A percentile compares a stretch with the other conserved stretches of the same genome.
Evolutionary conservation across 129 eudicot species (phyloP).

Genomic region (Solidago caesia): DNA sequence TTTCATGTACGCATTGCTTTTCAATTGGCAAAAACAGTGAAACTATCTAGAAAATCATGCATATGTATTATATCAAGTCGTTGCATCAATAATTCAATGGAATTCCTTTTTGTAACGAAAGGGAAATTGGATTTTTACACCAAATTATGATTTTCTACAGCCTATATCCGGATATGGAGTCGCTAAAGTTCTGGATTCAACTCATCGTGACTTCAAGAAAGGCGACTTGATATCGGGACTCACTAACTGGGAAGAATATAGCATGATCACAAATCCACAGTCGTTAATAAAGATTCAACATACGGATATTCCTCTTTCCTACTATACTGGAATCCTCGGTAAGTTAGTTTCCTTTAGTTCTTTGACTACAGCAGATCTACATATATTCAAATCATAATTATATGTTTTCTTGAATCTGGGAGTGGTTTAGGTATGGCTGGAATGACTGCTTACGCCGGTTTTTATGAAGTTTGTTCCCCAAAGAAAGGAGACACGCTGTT

Average conservation of each 20-base stretch:
- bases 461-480: conserved; percentile 17
- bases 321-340: conserved; percentile 41
- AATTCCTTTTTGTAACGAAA: too few species aligned
- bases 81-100: too few species aligned
- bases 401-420: background rate
- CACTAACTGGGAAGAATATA: conserved; percentile 42
- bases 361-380: too few species aligned
- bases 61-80: too few species aligned
- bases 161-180: conserved; percentile 32
- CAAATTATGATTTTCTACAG: background rate
- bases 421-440: conserved; percentile 21
- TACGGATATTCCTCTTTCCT: conserved; percentile 39
- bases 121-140: background rate
- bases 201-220: conserved; percentile 26
- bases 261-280: conserved; percentile 15
- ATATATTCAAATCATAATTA: background rate
- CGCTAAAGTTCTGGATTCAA: conserved; percentile 32
- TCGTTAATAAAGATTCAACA: conserved; percentile 27
- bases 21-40: too few species aligned
- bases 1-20: too few species aligned
- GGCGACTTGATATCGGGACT: conserved; percentile 37
- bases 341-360: background rate
- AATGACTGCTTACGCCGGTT: conserved; percentile 30
- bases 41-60: too few species aligned
- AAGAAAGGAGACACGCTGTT: conserved; percentile 27